Evolutionary conservation across 2,329 filamentous ascomycete species (phyloP).

Genomic region (Colletotrichum gigasporum): DNA sequence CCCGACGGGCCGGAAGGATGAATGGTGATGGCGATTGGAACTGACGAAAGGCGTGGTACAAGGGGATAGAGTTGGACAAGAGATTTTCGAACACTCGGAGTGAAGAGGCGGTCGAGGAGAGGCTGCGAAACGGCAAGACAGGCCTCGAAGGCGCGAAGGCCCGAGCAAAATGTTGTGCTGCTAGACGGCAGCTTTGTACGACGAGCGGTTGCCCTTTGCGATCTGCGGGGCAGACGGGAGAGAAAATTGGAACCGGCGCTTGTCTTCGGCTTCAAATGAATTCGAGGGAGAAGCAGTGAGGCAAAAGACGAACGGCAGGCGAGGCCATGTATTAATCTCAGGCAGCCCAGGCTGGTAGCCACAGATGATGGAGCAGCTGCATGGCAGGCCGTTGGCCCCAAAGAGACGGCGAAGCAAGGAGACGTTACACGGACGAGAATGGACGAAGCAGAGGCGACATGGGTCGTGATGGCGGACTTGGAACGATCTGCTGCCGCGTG

Average conservation of each 20-base stretch:
- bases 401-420: constrained; percentile 8
- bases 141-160: background rate
- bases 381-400: constrained; percentile 7
- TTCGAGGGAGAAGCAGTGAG: background rate
- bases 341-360: constrained; percentile 23
- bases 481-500: background rate
- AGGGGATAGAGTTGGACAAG: background rate
- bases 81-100: background rate
- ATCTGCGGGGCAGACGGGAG: background rate
- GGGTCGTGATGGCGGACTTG: background rate
- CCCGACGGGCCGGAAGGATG: constrained; percentile 1
- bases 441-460: constrained; percentile 13
- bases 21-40: background rate
- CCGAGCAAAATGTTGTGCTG: background rate
- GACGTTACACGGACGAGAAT: constrained; percentile 22
- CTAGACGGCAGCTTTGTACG: constrained; percentile 3
- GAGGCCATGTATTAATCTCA: constrained; percentile 25
- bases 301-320: background rate
- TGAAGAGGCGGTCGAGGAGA: background rate
- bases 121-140: background rate
- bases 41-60: constrained; percentile 2
- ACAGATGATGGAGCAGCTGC: constrained; percentile 3
- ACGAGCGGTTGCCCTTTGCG: constrained; percentile 21
- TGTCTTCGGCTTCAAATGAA: background rate
- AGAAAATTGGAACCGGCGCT: background rate